phyloP scores from a whole-genome alignment of 202 grass and related monocot species.

The Elaeis oleifera region DNA sequence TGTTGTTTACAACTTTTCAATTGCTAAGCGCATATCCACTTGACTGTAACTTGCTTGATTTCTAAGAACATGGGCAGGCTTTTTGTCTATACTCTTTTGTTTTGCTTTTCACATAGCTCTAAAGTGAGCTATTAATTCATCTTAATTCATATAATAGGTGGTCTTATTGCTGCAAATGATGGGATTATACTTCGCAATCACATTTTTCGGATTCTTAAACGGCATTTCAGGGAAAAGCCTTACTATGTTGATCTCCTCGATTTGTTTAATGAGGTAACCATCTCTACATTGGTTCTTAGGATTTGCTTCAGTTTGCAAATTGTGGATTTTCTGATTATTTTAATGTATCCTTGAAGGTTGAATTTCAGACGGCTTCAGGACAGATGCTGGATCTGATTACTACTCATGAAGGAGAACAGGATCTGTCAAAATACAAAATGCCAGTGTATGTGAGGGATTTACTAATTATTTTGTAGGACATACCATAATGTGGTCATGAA shows the following conservation, averaged over 20 bases:
- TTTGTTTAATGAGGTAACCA: slow-evolving; percentile 34
- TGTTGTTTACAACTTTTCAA: too few relatives aligned
- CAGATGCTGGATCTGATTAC: slow-evolving; percentile 56
- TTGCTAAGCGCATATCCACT: too few relatives aligned
- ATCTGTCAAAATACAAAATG: slow-evolving; percentile 41
- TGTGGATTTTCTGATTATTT: too few relatives aligned
- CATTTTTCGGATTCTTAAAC: slow-evolving; percentile 33
- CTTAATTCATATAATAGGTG: slow-evolving; percentile 31
- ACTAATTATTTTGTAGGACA: too few relatives aligned
- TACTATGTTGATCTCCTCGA: slow-evolving; percentile 39
- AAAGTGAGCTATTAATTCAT: too few relatives aligned
- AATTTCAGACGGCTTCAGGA: slow-evolving; percentile 42
- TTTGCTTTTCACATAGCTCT: too few relatives aligned
- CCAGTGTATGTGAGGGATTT: slow-evolving; percentile 25
- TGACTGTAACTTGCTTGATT: too few relatives aligned
- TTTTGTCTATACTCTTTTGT: too few relatives aligned
- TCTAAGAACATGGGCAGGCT: too few relatives aligned
- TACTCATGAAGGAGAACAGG: slow-evolving; percentile 37
- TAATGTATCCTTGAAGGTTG: slow-evolving; percentile 18
- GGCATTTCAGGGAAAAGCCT: slow-evolving; percentile 45
- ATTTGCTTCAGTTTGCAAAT: too few relatives aligned
- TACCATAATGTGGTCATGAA: too few relatives aligned
- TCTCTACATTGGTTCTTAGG: not conserved
- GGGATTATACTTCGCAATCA: slow-evolving; percentile 51
- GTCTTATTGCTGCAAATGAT: slow-evolving; percentile 47